These are phyloP conservation scores for Vigna hirtella DNA, from an alignment of 306 rosid species.

Conservation along the genomic window DNA sequence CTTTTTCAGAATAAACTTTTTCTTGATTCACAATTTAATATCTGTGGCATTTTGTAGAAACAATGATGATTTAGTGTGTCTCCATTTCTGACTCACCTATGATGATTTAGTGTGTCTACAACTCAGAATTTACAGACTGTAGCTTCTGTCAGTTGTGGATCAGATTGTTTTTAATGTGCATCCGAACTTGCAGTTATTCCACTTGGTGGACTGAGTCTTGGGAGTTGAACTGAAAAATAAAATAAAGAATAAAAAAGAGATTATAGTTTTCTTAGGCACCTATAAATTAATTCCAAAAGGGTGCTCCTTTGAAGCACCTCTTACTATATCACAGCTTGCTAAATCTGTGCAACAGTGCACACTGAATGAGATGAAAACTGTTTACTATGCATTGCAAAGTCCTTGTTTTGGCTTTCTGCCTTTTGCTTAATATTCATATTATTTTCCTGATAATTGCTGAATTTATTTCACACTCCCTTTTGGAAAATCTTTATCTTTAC, in stretches of 20 bases:
- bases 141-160: not conserved
- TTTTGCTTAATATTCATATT: constrained; percentile 5
- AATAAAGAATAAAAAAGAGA: not conserved
- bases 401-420: constrained; percentile 10
- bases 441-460: constrained; percentile 19
- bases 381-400: constrained; percentile 1
- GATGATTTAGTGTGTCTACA: no score
- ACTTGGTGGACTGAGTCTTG: constrained; percentile 7
- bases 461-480: constrained; percentile 9
- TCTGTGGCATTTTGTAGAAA: constrained; percentile 1
- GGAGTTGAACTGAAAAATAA: not conserved
- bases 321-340: constrained; percentile 14
- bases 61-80: not conserved
- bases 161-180: not conserved
- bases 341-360: not conserved
- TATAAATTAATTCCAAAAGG: constrained; percentile 31
- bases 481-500: not conserved
- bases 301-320: constrained; percentile 22
- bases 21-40: constrained; percentile 8
- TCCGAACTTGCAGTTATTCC: not conserved
- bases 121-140: not conserved
- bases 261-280: constrained; percentile 3
- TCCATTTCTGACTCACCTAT: not conserved
- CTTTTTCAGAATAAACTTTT: not conserved
- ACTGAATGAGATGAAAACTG: not conserved